Evolutionary conservation across 2,329 filamentous ascomycete species (phyloP).

Genomic region (Colletotrichum godetiae): DNA sequence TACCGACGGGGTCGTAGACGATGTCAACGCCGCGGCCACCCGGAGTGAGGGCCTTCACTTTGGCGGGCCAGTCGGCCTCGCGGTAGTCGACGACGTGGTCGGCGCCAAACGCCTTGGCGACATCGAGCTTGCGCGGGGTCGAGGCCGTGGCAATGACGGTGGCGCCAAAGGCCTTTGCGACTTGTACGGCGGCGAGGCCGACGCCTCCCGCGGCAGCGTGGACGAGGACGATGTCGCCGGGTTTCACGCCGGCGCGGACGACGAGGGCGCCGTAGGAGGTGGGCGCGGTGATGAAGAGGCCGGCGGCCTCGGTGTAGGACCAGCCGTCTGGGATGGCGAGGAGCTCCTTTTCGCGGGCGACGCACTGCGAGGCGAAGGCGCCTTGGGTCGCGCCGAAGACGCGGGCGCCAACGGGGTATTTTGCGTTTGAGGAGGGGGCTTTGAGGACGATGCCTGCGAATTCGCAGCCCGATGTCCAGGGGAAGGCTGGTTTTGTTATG

Average conservation of each 20-base stretch:
- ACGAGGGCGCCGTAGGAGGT: constrained; percentile 90
- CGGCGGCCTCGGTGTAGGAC: constrained; percentile 86
- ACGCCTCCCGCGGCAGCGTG: constrained; percentile 95
- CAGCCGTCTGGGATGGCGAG: constrained; percentile 83
- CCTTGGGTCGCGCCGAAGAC: constrained; percentile 92
- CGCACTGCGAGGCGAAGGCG: constrained; percentile 83
- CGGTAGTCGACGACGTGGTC: constrained; percentile 86
- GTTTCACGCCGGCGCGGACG: constrained; percentile 78
- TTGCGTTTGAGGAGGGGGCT: constrained; percentile 66
- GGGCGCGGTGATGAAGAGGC: constrained; percentile 90
- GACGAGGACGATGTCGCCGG: constrained; percentile 87
- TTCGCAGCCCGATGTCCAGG: constrained; percentile 88
- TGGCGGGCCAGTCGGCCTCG: constrained; percentile 69
- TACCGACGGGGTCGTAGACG: constrained; percentile 92
- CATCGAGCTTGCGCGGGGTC: constrained; percentile 79
- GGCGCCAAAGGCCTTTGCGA: constrained; percentile 92
- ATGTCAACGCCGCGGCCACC: constrained; percentile 83
- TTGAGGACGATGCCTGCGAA: constrained; percentile 84
- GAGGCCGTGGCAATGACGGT: constrained; percentile 94
- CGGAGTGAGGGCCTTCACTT: constrained; percentile 83
- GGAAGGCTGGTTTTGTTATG: constrained; percentile 65
- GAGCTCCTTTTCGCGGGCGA: constrained; percentile 73
- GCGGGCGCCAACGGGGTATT: constrained; percentile 80
- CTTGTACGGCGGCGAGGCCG: constrained; percentile 88
- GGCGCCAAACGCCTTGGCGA: constrained; percentile 84